A percentile compares a stretch with the other conserved stretches of the same genome.
These are phyloP conservation scores for Endothia cerciana DNA, from an alignment of 2,329 filamentous ascomycete species.

Conservation along the genomic window DNA sequence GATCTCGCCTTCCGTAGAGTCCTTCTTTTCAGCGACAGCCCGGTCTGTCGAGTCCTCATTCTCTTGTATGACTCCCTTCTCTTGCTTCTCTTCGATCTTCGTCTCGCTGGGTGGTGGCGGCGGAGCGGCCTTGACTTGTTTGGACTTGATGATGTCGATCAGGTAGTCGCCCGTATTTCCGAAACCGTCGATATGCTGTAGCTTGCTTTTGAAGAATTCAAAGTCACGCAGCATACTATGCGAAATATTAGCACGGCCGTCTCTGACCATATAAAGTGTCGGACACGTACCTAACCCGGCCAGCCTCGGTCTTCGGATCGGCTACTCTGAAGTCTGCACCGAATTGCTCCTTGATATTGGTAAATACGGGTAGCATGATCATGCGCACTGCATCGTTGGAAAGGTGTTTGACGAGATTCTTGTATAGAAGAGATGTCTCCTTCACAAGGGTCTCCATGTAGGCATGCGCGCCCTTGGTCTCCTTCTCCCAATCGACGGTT, in stretches of 20 bases:
- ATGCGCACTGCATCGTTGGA: slow-evolving; percentile 75
- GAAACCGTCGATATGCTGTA: slow-evolving; percentile 80
- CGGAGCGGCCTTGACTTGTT: slow-evolving; percentile 46
- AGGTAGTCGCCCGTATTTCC: slow-evolving; percentile 74
- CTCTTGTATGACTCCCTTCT: slow-evolving; percentile 12
- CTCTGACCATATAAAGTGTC: not conserved
- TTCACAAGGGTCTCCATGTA: slow-evolving; percentile 89
- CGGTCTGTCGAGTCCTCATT: not conserved
- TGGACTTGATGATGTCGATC: slow-evolving; percentile 65
- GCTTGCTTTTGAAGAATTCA: slow-evolving; percentile 69
- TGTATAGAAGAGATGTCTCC: slow-evolving; percentile 83
- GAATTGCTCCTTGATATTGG: slow-evolving; percentile 79
- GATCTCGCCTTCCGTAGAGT: slow-evolving; percentile 10
- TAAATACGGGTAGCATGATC: slow-evolving; percentile 87
- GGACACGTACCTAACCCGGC: slow-evolving; percentile 69
- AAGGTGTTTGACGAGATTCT: slow-evolving; percentile 81
- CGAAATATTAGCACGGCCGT: slow-evolving; percentile 10
- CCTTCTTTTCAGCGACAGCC: slow-evolving; percentile 6
- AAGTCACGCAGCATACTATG: slow-evolving; percentile 76
- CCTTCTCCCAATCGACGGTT: slow-evolving; percentile 68
- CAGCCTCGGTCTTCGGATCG: slow-evolving; percentile 66
- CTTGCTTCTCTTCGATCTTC: slow-evolving; percentile 31
- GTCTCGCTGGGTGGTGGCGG: slow-evolving; percentile 28
- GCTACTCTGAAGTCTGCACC: slow-evolving; percentile 70
- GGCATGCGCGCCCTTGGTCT: slow-evolving; percentile 55